phyloP scores from a whole-genome alignment of 2,329 filamentous ascomycete species.

The Mycosphaerella sp. region DNA sequence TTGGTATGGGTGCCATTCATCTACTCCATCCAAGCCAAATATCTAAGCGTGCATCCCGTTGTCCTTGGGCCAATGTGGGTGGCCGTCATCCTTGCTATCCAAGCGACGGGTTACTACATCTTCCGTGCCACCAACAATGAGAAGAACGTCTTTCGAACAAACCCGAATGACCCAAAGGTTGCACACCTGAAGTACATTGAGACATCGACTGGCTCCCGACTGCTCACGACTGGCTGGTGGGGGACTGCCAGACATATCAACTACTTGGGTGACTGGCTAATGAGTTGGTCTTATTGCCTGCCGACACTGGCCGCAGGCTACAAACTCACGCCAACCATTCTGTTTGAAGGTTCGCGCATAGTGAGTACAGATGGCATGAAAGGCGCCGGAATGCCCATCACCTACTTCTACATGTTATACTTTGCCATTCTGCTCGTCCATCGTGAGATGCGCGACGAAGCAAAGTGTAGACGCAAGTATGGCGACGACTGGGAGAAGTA shows the following conservation, averaged over 20 bases:
- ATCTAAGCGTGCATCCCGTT: conserved; percentile 74
- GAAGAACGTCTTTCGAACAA: conserved; percentile 88
- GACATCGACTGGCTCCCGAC: conserved; percentile 72
- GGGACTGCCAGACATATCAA: conserved; percentile 88
- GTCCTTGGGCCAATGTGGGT: conserved; percentile 66
- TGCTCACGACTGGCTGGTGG: conserved; percentile 90
- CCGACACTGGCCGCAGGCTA: conserved; percentile 83
- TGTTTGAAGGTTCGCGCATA: conserved; percentile 54
- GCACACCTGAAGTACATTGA: conserved; percentile 78
- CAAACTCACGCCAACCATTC: conserved; percentile 56
- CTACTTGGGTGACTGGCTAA: conserved; percentile 91
- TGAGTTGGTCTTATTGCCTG: conserved; percentile 83
- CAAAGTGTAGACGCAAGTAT: conserved; percentile 87
- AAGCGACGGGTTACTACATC: conserved; percentile 72
- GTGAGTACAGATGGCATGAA: conserved; percentile 54
- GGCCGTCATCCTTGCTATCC: conserved; percentile 58
- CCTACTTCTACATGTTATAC: conserved; percentile 92
- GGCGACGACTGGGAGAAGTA: conserved; percentile 89
- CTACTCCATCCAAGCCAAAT: conserved; percentile 78
- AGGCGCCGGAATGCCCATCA: conserved; percentile 81
- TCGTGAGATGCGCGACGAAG: conserved; percentile 78
- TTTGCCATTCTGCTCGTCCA: conserved; percentile 83
- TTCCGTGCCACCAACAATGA: conserved; percentile 92
- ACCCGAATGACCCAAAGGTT: conserved; percentile 73
- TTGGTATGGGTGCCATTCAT: conserved; percentile 88